Conservation (phyloP, 129 eudicot species). For the Arctium minus region DNA sequence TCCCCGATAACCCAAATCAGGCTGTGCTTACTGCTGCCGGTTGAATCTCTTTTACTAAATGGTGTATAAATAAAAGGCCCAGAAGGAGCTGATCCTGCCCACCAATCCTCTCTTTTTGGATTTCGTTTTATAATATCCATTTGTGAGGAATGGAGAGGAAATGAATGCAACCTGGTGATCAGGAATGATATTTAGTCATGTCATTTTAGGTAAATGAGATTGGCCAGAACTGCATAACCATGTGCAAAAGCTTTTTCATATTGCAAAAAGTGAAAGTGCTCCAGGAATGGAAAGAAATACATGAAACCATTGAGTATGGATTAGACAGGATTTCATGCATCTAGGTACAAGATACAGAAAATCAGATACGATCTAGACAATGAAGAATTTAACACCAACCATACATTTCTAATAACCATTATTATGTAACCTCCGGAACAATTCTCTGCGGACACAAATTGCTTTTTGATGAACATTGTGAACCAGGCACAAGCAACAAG, state of each 20-base stretch:
- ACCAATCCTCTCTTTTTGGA: slow-evolving; percentile 86
- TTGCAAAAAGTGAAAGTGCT: background rate
- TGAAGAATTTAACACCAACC: too few species aligned
- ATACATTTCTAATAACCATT: too few species aligned
- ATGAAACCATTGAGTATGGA: too few species aligned
- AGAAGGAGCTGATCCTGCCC: slow-evolving; percentile 96
- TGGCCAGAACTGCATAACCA: background rate
- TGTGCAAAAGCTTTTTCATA: background rate
- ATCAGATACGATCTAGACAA: too few species aligned
- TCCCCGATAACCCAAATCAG: slow-evolving; percentile 90
- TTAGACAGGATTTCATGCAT: too few species aligned
- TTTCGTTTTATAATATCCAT: slow-evolving; percentile 84
- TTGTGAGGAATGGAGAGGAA: slow-evolving; percentile 79
- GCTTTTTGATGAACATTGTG: too few species aligned
- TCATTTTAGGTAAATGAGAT: background rate
- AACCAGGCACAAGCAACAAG: too few species aligned
- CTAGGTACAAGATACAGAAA: too few species aligned
- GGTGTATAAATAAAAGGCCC: slow-evolving; percentile 98
- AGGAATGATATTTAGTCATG: slow-evolving; percentile 5
- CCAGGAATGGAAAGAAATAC: too few species aligned
- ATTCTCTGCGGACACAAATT: too few species aligned
- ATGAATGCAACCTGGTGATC: slow-evolving; percentile 80
- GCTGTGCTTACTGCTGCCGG: slow-evolving; percentile 54
- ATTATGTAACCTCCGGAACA: too few species aligned
- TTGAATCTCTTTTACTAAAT: slow-evolving; percentile 82